Percentiles rank a stretch among this genome's conserved stretches.
Evolutionary conservation across 2,329 filamentous ascomycete genomes (phyloP).

Genomic region (Aspergillus floridensis): DNA sequence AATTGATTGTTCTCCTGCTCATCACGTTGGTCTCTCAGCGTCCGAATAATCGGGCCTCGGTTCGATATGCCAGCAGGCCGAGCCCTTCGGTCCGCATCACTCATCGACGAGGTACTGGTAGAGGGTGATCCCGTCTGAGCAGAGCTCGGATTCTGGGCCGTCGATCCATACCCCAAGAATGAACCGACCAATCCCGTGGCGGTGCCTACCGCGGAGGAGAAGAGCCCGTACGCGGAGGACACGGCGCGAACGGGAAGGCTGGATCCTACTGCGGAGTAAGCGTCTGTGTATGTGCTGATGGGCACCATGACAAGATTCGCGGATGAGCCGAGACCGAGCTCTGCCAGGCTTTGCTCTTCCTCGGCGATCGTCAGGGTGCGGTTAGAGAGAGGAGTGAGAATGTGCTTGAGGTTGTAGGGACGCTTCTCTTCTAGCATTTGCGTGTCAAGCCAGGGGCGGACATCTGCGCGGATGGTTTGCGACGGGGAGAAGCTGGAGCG

Average conservation of each 20-base stretch:
- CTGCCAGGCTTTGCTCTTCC: conserved; percentile 65
- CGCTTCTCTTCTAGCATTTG: conserved; percentile 55
- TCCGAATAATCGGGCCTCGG: conserved; percentile 46
- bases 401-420: conserved; percentile 81
- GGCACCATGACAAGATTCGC: conserved; percentile 81
- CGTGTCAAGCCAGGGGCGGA: conserved; percentile 75
- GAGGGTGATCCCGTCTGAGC: conserved; percentile 8
- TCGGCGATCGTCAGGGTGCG: conserved; percentile 71
- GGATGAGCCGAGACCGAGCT: conserved; percentile 72
- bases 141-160: conserved; percentile 16
- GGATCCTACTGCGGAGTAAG: conserved; percentile 50
- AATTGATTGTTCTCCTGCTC: conserved; percentile 64
- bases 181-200: conserved; percentile 45
- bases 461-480: conserved; percentile 61
- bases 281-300: conserved; percentile 59
- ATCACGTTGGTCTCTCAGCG: conserved; percentile 55
- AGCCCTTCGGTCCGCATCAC: conserved; percentile 13
- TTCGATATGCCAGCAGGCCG: conserved; percentile 10
- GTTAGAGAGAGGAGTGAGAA: conserved; percentile 75
- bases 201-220: conserved; percentile 44
- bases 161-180: conserved; percentile 42
- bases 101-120: conserved; percentile 6
- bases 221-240: conserved; percentile 41
- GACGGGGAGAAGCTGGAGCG: conserved; percentile 67
- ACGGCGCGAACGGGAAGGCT: conserved; percentile 43